These are phyloP conservation scores for Tulasnella sp. DNA, from an alignment of 768 basidiomycete genomes.

Conservation along the genomic window DNA sequence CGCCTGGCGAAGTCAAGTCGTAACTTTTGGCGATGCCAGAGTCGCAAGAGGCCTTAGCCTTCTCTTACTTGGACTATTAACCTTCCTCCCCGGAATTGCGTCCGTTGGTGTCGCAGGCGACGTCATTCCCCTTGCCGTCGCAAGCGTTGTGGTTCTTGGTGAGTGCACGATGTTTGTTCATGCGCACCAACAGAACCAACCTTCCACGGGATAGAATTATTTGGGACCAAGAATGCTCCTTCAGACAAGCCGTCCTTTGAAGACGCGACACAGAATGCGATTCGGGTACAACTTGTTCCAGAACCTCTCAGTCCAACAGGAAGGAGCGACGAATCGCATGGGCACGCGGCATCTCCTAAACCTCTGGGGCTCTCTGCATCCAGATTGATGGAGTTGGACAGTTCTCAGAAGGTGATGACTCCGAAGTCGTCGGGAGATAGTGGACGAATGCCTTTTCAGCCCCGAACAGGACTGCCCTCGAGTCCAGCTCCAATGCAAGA, in stretches of 20 bases:
- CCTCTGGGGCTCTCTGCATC: neutral
- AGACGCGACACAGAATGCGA: neutral
- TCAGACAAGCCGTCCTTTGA: neutral
- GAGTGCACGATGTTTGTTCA: neutral
- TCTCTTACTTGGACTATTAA: neutral
- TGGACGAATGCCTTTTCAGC: neutral
- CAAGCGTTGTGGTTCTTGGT: neutral
- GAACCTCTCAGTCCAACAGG: neutral
- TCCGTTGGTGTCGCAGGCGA: neutral
- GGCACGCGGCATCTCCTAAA: neutral
- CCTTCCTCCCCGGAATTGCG: neutral
- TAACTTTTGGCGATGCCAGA: neutral
- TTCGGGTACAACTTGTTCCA: neutral
- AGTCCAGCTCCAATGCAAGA: neutral
- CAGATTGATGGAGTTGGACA: neutral
- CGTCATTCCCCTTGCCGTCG: conserved; percentile 8
- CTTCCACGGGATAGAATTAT: neutral
- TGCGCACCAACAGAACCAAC: neutral
- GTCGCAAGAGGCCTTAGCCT: conserved; percentile 1
- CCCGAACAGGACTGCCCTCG: neutral
- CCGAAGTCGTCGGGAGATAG: neutral
- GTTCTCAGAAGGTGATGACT: neutral
- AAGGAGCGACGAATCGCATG: neutral
- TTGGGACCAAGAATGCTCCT: neutral
- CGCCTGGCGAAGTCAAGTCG: neutral